These are phyloP conservation scores for Striga hermonthica DNA, from an alignment of 305 asterid species.

Conservation along the genomic window DNA sequence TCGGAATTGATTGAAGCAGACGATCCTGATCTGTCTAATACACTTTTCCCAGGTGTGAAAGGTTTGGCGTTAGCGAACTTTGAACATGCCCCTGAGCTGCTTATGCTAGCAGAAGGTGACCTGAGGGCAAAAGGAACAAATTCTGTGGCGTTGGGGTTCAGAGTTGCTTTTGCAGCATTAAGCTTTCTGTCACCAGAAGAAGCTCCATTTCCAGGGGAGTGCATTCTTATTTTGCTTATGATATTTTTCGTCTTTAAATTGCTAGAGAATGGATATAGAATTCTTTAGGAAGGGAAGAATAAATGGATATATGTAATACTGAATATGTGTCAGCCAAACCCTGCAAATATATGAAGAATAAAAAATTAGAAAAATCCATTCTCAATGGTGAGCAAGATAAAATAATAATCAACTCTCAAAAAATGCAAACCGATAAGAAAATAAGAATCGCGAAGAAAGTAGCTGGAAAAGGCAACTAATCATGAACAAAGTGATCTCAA, in stretches of 20 bases:
- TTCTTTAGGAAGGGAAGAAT: conserved; percentile 1
- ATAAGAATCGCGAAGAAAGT: not conserved
- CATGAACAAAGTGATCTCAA: conserved; percentile 1
- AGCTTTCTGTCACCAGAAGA: conserved; percentile 55
- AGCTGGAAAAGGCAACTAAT: not conserved
- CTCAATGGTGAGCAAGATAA: not conserved
- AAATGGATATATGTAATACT: conserved; percentile 26
- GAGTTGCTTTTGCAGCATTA: conserved; percentile 46
- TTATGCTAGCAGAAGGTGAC: conserved; percentile 49
- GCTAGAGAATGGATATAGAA: conserved; percentile 31
- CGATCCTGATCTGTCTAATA: conserved; percentile 72
- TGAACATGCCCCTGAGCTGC: conserved; percentile 47
- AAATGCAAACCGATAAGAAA: not conserved
- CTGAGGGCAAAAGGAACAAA: conserved; percentile 80
- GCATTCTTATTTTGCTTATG: conserved; percentile 45
- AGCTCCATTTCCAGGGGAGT: conserved; percentile 63
- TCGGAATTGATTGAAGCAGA: conserved; percentile 73
- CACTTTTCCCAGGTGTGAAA: conserved; percentile 57
- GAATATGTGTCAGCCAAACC: conserved; percentile 61
- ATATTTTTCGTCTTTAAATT: conserved; percentile 11
- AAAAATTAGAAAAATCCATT: conserved; percentile 30
- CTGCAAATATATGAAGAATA: conserved; percentile 43
- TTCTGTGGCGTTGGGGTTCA: conserved; percentile 96
- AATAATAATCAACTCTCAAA: not conserved
- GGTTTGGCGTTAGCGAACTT: conserved; percentile 40